A percentile compares a stretch with the other conserved stretches of the same genome.
Evolutionary conservation across 2,329 filamentous ascomycete genomes (phyloP).

Genomic region (Botryosphaeria agaves): DNA sequence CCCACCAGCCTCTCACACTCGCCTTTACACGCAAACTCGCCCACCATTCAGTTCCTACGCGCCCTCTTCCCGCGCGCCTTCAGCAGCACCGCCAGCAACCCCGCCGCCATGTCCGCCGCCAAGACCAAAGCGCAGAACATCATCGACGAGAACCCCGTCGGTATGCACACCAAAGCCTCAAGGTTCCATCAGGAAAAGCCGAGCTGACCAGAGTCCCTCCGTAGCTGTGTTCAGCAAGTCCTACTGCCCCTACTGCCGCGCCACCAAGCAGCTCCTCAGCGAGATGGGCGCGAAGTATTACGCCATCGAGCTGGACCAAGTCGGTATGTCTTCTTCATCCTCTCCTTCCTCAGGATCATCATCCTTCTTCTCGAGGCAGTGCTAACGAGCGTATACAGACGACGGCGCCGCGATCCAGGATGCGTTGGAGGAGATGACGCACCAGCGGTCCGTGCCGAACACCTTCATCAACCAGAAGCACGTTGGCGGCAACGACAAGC

Average conservation of each 20-base stretch:
- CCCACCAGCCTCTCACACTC: neutral
- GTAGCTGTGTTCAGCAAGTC: conserved; percentile 94
- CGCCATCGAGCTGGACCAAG: conserved; percentile 68
- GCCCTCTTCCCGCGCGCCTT: conserved; percentile 48
- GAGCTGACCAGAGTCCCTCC: neutral
- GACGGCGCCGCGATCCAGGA: conserved; percentile 73
- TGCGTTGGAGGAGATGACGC: conserved; percentile 62
- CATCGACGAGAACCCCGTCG: conserved; percentile 78
- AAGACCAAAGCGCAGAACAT: conserved; percentile 69
- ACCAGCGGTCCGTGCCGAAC: conserved; percentile 85
- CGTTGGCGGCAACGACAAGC: conserved; percentile 89
- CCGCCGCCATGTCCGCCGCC: conserved; percentile 63
- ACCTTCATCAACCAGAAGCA: conserved; percentile 84
- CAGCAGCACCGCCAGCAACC: too few species aligned
- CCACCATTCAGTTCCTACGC: conserved; percentile 50
- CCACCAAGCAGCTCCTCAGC: conserved; percentile 59
- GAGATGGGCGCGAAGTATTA: conserved; percentile 55
- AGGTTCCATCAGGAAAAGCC: too few species aligned
- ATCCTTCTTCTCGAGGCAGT: too few species aligned
- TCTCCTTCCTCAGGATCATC: neutral
- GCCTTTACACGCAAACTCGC: conserved; percentile 5
- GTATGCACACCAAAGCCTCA: too few species aligned
- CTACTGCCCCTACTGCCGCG: conserved; percentile 84
- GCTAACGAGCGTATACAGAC: conserved; percentile 35
- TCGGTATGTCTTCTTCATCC: conserved; percentile 38